Evolutionary conservation across 306 rosid genomes (phyloP).

Genomic region (Oemleria cerasiformis): DNA sequence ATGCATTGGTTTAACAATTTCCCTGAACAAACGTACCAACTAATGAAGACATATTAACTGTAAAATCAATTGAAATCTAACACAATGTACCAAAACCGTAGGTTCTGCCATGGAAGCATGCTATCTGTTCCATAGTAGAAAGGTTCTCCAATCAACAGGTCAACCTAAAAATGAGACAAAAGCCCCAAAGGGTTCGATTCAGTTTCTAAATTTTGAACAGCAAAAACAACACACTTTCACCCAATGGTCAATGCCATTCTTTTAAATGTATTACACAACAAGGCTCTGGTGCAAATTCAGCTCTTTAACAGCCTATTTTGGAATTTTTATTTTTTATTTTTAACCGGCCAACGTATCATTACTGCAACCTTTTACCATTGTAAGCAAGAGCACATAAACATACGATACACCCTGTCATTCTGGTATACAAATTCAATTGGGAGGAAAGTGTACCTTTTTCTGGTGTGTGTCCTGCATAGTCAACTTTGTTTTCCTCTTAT

Average conservation of each 20-base stretch:
- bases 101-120: slow-evolving; percentile 92
- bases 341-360: not conserved
- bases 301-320: not conserved
- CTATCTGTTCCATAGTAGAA: slow-evolving; percentile 72
- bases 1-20: not conserved
- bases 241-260: too few relatives aligned
- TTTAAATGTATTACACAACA: too few relatives aligned
- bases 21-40: too few relatives aligned
- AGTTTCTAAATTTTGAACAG: slow-evolving; percentile 5
- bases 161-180: slow-evolving; percentile 50
- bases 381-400: not conserved
- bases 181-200: slow-evolving; percentile 8
- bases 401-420: not conserved
- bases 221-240: not conserved
- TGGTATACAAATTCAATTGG: not conserved
- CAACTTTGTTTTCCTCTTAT: slow-evolving; percentile 47
- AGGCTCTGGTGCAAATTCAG: too few relatives aligned
- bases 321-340: not conserved
- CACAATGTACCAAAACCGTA: slow-evolving; percentile 70
- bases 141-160: slow-evolving; percentile 83
- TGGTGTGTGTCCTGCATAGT: slow-evolving; percentile 49
- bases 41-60: too few relatives aligned
- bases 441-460: slow-evolving; percentile 49
- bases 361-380: not conserved
- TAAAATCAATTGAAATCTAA: not conserved